These are phyloP conservation scores for Penicillium sp. DNA, from an alignment of 2,329 filamentous ascomycete genomes.

Conservation along the genomic window DNA sequence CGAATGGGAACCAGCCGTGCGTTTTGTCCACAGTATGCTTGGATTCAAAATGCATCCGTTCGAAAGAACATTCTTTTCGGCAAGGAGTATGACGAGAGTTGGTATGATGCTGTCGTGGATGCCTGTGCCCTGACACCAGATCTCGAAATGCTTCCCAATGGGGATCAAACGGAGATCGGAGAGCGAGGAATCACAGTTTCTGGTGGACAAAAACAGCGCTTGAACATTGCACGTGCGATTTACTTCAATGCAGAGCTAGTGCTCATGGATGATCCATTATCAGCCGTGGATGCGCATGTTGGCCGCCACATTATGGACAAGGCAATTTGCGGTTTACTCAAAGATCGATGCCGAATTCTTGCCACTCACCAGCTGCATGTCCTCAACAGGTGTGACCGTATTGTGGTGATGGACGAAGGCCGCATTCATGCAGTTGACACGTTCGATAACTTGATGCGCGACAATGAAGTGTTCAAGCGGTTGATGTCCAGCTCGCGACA, in stretches of 20 bases:
- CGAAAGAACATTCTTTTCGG: constrained; percentile 89
- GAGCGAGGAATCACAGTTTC: constrained; percentile 94
- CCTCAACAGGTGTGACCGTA: constrained; percentile 79
- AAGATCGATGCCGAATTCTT: constrained; percentile 81
- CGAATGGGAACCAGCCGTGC: constrained; percentile 74
- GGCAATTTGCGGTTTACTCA: constrained; percentile 81
- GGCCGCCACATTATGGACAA: constrained; percentile 78
- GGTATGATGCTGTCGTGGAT: constrained; percentile 79
- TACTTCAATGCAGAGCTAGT: constrained; percentile 60
- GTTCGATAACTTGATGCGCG: constrained; percentile 77
- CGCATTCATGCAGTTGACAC: constrained; percentile 80
- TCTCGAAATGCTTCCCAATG: constrained; percentile 85
- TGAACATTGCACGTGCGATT: constrained; percentile 82
- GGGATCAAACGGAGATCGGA: constrained; percentile 86
- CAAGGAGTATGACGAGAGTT: constrained; percentile 64
- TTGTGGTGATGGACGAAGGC: constrained; percentile 88
- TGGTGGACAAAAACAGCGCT: constrained; percentile 87
- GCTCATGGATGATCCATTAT: constrained; percentile 60
- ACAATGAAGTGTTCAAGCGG: constrained; percentile 69
- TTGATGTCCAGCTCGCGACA: constrained; percentile 73
- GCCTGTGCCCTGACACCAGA: constrained; percentile 81
- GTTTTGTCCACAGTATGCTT: constrained; percentile 93
- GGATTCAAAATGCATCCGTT: constrained; percentile 90
- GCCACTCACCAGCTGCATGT: constrained; percentile 96
- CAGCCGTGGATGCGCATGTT: constrained; percentile 52